Evolutionary conservation across 2,329 filamentous ascomycete genomes (phyloP).

Genomic region (Sclerotinia glacialis): DNA sequence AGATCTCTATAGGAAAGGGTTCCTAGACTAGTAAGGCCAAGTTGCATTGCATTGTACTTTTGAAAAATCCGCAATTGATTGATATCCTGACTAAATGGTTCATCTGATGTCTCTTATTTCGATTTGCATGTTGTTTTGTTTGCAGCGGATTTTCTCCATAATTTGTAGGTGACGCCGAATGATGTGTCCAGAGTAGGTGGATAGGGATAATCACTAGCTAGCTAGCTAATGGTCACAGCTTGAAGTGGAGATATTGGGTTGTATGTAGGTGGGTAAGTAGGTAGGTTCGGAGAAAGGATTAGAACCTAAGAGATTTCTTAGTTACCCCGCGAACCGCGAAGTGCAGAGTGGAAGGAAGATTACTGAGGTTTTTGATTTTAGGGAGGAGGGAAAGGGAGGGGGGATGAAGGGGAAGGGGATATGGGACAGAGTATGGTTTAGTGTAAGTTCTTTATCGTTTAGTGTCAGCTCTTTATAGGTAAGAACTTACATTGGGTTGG

Average conservation of each 20-base stretch:
- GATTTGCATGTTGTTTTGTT: background rate
- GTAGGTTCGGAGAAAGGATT: background rate
- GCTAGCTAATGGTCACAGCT: background rate
- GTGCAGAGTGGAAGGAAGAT: background rate
- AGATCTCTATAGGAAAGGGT: constrained; percentile 32
- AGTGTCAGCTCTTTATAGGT: too few relatives aligned
- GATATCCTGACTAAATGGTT: constrained; percentile 27
- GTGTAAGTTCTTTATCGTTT: too few relatives aligned
- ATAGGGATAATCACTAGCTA: too few relatives aligned
- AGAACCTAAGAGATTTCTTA: background rate
- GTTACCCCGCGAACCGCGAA: constrained; percentile 1
- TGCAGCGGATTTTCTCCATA: too few relatives aligned
- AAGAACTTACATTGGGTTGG: too few relatives aligned
- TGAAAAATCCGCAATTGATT: constrained; percentile 31
- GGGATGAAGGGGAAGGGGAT: too few relatives aligned
- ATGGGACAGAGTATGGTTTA: too few relatives aligned
- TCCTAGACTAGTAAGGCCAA: constrained; percentile 32
- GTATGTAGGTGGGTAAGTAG: too few relatives aligned
- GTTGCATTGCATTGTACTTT: constrained; percentile 33
- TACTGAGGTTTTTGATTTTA: background rate
- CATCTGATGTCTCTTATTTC: background rate
- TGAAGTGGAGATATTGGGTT: constrained; percentile 1
- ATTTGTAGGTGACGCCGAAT: too few relatives aligned
- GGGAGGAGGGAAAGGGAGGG: too few relatives aligned
- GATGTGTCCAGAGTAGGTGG: constrained; percentile 1